Conservation (phyloP, 805 yeast genomes). For the Cyberlindnera mississippiensis region DNA sequence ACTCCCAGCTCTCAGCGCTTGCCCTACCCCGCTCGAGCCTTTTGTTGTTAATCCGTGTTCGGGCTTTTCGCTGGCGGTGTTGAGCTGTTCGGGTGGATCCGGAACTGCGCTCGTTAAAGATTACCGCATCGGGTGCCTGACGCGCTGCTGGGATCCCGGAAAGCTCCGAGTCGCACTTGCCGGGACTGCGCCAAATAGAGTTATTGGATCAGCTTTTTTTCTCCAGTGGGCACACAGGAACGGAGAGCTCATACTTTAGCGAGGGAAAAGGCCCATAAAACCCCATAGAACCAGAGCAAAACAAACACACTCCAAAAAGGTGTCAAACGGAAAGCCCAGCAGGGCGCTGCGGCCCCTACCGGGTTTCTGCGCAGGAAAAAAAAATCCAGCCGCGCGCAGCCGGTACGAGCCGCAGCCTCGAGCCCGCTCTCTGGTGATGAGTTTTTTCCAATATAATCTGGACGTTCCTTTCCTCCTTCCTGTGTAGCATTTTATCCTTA, state of each 20-base stretch:
- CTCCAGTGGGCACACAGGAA: too few relatives aligned
- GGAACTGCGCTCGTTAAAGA: neutral
- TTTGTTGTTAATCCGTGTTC: too few relatives aligned
- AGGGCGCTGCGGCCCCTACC: neutral
- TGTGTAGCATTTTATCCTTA: neutral
- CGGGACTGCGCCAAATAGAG: neutral
- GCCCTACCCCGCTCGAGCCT: too few relatives aligned
- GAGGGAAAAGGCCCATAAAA: too few relatives aligned
- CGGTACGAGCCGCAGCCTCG: slow-evolving; percentile 12
- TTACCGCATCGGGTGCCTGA: neutral
- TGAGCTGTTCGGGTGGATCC: neutral
- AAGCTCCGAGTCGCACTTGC: neutral
- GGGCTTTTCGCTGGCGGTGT: too few relatives aligned
- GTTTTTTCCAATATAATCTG: neutral
- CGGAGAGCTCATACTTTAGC: too few relatives aligned
- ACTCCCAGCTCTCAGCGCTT: too few relatives aligned
- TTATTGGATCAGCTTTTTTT: too few relatives aligned
- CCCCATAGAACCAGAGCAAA: too few relatives aligned
- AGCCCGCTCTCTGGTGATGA: neutral
- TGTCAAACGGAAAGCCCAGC: neutral
- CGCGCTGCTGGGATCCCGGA: neutral
- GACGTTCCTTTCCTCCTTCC: slow-evolving; percentile 8
- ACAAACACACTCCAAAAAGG: too few relatives aligned
- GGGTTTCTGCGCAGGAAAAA: slow-evolving; percentile 1
- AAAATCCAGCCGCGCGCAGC: slow-evolving; percentile 5